Conservation (phyloP, 2,329 filamentous ascomycete genomes). For the Neonectria hederae region DNA sequence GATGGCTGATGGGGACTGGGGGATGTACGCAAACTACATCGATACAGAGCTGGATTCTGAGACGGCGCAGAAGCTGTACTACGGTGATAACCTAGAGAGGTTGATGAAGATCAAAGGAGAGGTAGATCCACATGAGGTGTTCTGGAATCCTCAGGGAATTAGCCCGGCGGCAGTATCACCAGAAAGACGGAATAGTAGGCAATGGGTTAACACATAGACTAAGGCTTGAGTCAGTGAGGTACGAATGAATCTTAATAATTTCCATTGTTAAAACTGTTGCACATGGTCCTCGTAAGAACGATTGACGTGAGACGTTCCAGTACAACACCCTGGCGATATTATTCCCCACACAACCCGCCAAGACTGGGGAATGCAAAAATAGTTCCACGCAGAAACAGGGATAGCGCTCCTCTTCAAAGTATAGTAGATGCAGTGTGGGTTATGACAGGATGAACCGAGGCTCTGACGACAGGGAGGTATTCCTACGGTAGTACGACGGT, state of each 20-base stretch:
- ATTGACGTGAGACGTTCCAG: neutral
- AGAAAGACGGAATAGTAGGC: neutral
- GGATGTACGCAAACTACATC: slow-evolving; percentile 54
- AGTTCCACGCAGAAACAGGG: neutral
- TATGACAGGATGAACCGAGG: neutral
- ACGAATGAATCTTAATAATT: too few species aligned
- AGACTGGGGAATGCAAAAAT: neutral
- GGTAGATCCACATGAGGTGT: slow-evolving; percentile 50
- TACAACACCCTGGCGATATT: neutral
- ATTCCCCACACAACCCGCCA: neutral
- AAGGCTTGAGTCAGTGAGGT: neutral
- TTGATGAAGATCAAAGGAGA: slow-evolving; percentile 48
- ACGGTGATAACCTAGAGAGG: slow-evolving; percentile 45
- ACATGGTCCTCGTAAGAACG: too few species aligned
- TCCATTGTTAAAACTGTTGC: too few species aligned
- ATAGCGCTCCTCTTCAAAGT: neutral
- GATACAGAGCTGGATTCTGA: slow-evolving; percentile 48
- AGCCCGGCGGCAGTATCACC: slow-evolving; percentile 9
- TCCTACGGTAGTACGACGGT: neutral
- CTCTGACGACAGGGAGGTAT: neutral
- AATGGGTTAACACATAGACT: neutral
- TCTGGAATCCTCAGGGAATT: slow-evolving; percentile 51
- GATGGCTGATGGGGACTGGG: slow-evolving; percentile 43
- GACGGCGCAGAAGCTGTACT: slow-evolving; percentile 48
- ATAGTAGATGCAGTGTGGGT: neutral